Evolutionary conservation across 495 filamentous ascomycete genomes (phyloP).

Genomic region (Hyaloscypha variabilis): DNA sequence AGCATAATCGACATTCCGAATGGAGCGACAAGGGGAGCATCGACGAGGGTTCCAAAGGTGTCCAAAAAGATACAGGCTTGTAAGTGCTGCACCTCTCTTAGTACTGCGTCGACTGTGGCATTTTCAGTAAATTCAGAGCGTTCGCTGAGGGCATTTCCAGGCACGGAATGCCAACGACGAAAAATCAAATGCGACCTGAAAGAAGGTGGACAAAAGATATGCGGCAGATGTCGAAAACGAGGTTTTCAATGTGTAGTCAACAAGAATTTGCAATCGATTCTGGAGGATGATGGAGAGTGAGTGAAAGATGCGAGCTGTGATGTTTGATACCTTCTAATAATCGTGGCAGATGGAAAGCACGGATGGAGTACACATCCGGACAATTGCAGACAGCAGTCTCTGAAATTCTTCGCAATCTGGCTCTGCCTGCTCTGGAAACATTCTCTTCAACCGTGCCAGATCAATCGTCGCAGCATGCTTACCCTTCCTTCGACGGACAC

Average conservation of each 20-base stretch:
- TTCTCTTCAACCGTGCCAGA: background rate
- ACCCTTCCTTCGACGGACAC: background rate
- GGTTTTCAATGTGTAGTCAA: constrained; percentile 41
- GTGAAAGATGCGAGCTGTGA: background rate
- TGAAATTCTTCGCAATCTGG: constrained; percentile 17
- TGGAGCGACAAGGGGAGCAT: background rate
- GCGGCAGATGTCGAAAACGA: constrained; percentile 38
- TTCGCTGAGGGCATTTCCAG: background rate
- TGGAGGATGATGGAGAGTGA: constrained; percentile 40
- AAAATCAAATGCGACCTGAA: constrained; percentile 41
- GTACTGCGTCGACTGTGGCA: background rate
- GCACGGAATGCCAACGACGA: constrained; percentile 40
- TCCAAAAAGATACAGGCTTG: constrained; percentile 15
- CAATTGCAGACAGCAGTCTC: constrained; percentile 21
- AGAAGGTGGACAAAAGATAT: constrained; percentile 31
- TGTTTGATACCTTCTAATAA: background rate
- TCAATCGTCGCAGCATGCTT: background rate
- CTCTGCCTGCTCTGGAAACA: constrained; percentile 22
- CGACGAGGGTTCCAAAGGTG: constrained; percentile 9
- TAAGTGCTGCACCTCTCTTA: background rate
- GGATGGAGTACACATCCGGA: constrained; percentile 2
- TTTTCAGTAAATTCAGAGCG: background rate
- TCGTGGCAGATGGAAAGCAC: constrained; percentile 19
- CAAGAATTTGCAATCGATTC: constrained; percentile 39
- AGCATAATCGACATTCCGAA: constrained; percentile 1